Percentiles rank a stretch among this genome's conserved stretches.
phyloP scores from a whole-genome alignment of 257 asterid genomes.

The Gardenia jasminoides region DNA sequence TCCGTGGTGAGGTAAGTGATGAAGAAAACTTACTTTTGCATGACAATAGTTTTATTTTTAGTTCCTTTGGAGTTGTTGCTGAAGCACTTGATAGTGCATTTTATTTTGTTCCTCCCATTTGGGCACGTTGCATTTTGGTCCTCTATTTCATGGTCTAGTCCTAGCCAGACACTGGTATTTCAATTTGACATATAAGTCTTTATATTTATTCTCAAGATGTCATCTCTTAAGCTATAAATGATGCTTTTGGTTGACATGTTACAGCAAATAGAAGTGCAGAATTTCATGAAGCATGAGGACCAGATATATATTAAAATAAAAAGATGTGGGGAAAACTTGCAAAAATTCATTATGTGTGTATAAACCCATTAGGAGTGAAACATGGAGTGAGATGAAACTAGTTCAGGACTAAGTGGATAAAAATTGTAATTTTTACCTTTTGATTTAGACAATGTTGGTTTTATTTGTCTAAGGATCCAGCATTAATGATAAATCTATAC shows the following conservation, averaged over 20 bases:
- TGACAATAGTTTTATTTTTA: slow-evolving; percentile 4
- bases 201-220: no score
- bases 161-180: neutral
- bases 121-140: neutral
- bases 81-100: neutral
- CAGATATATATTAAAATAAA: neutral
- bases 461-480: neutral
- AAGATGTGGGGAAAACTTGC: neutral
- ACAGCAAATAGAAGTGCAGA: neutral
- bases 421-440: neutral
- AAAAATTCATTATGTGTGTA: neutral
- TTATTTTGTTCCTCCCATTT: neutral
- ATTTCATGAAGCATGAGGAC: neutral
- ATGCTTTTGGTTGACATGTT: neutral
- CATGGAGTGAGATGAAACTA: neutral
- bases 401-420: neutral
- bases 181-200: no score
- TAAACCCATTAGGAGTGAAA: neutral
- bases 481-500: neutral
- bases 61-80: neutral
- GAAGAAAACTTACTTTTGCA: neutral
- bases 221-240: neutral
- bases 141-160: neutral
- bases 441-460: neutral
- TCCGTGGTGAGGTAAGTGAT: slow-evolving; percentile 82